phyloP scores from a whole-genome alignment of 768 basidiomycete genomes.

The Austroboletus eburneus region DNA sequence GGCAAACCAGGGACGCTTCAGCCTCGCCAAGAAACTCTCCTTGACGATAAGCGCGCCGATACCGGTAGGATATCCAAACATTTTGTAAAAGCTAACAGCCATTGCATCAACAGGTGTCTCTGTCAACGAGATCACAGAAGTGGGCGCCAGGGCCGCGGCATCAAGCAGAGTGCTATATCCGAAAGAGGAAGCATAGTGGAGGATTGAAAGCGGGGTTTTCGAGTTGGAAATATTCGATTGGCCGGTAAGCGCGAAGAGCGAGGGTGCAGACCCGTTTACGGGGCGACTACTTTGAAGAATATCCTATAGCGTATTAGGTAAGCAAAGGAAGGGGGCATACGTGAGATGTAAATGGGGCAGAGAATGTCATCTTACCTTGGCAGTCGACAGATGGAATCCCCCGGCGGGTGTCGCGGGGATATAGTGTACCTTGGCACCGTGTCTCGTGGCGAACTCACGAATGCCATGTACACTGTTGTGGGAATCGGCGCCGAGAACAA shows the following conservation, averaged over 20 bases:
- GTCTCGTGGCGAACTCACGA: conserved; percentile 58
- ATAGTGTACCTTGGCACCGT: conserved; percentile 58
- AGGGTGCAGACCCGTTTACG: conserved; percentile 34
- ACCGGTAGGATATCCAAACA: conserved; percentile 86
- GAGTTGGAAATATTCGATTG: conserved; percentile 81
- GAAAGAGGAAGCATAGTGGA: conserved; percentile 58
- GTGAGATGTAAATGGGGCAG: conserved; percentile 1
- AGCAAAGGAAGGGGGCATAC: conserved; percentile 16
- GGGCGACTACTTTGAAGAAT: conserved; percentile 51
- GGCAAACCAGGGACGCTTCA: conserved; percentile 79
- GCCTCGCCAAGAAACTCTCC: conserved; percentile 55
- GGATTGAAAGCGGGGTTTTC: conserved; percentile 63
- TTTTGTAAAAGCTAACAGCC: conserved; percentile 84
- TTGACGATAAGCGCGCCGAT: conserved; percentile 77
- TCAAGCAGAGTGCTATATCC: conserved; percentile 79
- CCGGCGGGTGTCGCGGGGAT: conserved; percentile 60
- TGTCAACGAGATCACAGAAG: conserved; percentile 60
- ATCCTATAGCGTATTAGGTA: conserved; percentile 37
- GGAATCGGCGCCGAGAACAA: conserved; percentile 71
- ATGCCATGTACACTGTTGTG: conserved; percentile 86
- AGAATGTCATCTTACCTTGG: conserved; percentile 48
- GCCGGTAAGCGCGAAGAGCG: conserved; percentile 71
- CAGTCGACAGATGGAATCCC: conserved; percentile 53
- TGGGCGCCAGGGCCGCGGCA: conserved; percentile 76
- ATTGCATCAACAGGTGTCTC: conserved; percentile 74